Percentiles rank a stretch among this genome's conserved stretches.
These are phyloP conservation scores for Priceomyces castillae DNA, from an alignment of 805 yeast genomes.

Conservation along the genomic window DNA sequence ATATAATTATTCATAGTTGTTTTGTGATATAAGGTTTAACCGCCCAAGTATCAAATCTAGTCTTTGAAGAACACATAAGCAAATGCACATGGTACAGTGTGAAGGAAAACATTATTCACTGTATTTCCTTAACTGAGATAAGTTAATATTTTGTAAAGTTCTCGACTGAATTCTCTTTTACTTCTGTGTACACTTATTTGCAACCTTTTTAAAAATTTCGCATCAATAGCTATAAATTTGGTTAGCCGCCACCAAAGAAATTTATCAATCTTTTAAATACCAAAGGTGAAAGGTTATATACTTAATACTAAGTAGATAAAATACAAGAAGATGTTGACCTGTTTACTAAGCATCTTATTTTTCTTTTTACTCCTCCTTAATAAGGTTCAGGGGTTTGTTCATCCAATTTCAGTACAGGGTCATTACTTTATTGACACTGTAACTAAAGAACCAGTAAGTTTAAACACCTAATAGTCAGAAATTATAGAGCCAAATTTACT, in stretches of 20 bases:
- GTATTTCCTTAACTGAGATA: too few species aligned
- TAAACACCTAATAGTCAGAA: not conserved
- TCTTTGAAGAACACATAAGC: too few species aligned
- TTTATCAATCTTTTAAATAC: not conserved
- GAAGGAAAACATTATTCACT: too few species aligned
- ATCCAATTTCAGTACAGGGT: constrained; percentile 69
- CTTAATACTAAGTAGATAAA: not conserved
- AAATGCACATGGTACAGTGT: too few species aligned
- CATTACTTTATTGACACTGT: constrained; percentile 73
- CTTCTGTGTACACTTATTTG: constrained; percentile 5
- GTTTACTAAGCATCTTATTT: not conserved
- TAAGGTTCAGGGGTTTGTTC: constrained; percentile 27
- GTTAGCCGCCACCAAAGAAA: not conserved
- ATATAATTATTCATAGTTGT: too few species aligned
- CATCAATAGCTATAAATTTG: not conserved
- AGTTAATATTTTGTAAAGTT: too few species aligned
- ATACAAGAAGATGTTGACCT: not conserved
- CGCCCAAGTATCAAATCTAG: too few species aligned
- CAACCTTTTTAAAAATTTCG: constrained; percentile 1
- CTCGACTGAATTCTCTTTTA: not conserved
- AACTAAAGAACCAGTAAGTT: constrained; percentile 65
- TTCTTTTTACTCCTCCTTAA: not conserved
- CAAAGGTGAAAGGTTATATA: not conserved
- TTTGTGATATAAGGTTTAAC: too few species aligned
- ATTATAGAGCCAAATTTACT: not conserved